A percentile compares a stretch with the other conserved stretches of the same genome.
Evolutionary conservation across 2,329 filamentous ascomycete genomes (phyloP).

Genomic region (Fusarium citri): DNA sequence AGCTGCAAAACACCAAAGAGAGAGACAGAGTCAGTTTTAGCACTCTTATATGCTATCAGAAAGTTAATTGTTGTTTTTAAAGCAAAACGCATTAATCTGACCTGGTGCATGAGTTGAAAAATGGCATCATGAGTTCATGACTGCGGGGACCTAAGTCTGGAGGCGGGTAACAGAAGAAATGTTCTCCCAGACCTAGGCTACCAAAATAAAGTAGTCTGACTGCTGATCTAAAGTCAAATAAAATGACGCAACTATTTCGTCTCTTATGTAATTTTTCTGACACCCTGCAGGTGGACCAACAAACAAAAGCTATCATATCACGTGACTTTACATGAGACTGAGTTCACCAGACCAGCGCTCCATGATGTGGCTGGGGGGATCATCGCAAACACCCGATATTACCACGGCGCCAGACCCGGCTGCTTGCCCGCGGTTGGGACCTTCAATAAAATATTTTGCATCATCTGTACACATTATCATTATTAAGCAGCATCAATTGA

Average conservation of each 20-base stretch:
- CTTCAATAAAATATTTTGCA: slow-evolving; percentile 3
- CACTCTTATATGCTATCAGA: neutral
- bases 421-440: slow-evolving; percentile 40
- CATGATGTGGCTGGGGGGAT: slow-evolving; percentile 45
- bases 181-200: no score
- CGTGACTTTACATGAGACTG: slow-evolving; percentile 44
- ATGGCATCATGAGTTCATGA: slow-evolving; percentile 47
- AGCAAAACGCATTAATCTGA: neutral
- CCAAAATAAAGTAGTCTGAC: no score
- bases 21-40: neutral
- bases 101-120: neutral
- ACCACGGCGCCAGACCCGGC: slow-evolving; percentile 37
- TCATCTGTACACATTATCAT: neutral
- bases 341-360: slow-evolving; percentile 30
- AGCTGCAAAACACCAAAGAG: slow-evolving; percentile 8
- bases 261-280: no score
- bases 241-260: no score
- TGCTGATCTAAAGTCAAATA: no score
- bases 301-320: slow-evolving; percentile 23
- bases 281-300: neutral
- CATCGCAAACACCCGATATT: slow-evolving; percentile 30
- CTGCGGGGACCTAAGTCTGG: slow-evolving; percentile 44
- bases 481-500: slow-evolving; percentile 7
- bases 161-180: no score
- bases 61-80: neutral